phyloP scores from a whole-genome alignment of 495 filamentous ascomycete genomes.

The Talaromyces trachyspermus region DNA sequence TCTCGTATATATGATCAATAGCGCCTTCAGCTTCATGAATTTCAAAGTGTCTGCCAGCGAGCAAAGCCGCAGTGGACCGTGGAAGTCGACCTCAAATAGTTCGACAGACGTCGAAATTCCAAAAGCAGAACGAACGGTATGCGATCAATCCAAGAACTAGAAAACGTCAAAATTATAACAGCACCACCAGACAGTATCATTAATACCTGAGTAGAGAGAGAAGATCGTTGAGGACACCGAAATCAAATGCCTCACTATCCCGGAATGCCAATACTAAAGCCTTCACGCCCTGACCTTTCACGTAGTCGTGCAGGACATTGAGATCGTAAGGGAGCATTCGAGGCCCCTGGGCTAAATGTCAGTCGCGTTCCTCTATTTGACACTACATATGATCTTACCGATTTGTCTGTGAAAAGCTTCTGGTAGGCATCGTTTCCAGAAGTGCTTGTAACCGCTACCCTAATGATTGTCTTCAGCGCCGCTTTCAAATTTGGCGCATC shows the following conservation, averaged over 20 bases:
- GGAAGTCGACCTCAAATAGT: conserved; percentile 79
- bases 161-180: too few species aligned
- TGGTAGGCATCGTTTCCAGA: conserved; percentile 38
- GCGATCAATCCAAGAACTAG: conserved; percentile 78
- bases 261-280: conserved; percentile 72
- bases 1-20: conserved; percentile 71
- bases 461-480: conserved; percentile 74
- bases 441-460: conserved; percentile 55
- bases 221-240: conserved; percentile 66
- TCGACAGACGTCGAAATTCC: conserved; percentile 88
- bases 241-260: conserved; percentile 91
- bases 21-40: conserved; percentile 68
- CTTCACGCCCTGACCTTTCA: conserved; percentile 45
- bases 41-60: conserved; percentile 77
- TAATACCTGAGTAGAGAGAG: conserved; percentile 68
- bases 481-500: conserved; percentile 80
- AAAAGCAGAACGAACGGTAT: conserved; percentile 84
- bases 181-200: neutral
- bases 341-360: conserved; percentile 42
- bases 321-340: conserved; percentile 88
- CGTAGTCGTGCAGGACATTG: conserved; percentile 64
- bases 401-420: conserved; percentile 40
- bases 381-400: conserved; percentile 32
- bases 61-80: conserved; percentile 58
- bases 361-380: neutral